Percentiles rank a stretch among this genome's conserved stretches.
Evolutionary conservation across 257 asterid species (phyloP).

Genomic region (Ocimum tenuiflorum): DNA sequence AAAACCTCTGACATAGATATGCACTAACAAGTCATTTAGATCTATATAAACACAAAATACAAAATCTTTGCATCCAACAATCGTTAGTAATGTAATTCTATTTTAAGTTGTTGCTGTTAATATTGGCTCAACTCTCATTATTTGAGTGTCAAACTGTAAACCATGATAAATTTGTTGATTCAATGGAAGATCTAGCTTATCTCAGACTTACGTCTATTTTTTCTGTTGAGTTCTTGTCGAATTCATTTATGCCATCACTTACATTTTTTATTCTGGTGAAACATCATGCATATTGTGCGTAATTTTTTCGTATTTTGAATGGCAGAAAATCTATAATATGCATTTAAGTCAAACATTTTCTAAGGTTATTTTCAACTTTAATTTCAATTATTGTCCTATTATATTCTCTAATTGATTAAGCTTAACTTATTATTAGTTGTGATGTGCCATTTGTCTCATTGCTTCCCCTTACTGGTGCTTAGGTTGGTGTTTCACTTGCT

Average conservation of each 20-base stretch:
- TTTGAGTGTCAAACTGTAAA: too few relatives aligned
- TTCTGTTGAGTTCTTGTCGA: not conserved
- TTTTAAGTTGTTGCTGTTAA: not conserved
- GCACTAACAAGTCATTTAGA: too few relatives aligned
- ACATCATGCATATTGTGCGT: not conserved
- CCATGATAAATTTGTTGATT: not conserved
- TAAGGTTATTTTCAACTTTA: not conserved
- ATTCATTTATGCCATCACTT: not conserved
- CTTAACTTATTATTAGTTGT: slow-evolving; percentile 4
- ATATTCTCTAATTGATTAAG: not conserved
- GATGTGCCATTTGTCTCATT: slow-evolving; percentile 6
- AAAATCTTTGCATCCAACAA: not conserved
- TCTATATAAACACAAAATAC: not conserved
- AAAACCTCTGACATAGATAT: not conserved
- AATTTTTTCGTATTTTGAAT: not conserved
- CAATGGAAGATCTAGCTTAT: not conserved
- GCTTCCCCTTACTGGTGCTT: slow-evolving; percentile 21
- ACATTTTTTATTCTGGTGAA: too few relatives aligned
- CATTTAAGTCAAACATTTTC: not conserved
- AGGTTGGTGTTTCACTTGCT: slow-evolving; percentile 99
- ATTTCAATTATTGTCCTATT: not conserved
- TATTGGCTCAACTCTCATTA: not conserved
- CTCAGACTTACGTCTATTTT: not conserved
- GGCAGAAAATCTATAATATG: not conserved
- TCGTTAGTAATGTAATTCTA: not conserved